These are phyloP conservation scores for Beauveria australis DNA, from an alignment of 2,329 filamentous ascomycete species.

Conservation along the genomic window DNA sequence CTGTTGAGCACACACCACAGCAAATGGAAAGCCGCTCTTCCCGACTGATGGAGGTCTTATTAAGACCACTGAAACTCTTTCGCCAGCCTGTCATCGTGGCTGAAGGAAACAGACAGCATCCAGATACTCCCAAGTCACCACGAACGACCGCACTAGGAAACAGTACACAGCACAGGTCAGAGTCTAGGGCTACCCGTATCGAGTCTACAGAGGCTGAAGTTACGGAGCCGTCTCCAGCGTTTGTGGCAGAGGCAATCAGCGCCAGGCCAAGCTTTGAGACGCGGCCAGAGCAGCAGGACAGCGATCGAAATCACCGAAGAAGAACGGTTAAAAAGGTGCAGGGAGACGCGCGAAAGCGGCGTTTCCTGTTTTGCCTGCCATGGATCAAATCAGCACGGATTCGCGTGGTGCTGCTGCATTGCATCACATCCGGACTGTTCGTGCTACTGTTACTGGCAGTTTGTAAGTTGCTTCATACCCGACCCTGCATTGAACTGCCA, in stretches of 20 bases:
- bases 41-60: background rate
- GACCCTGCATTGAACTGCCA: background rate
- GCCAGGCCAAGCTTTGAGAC: background rate
- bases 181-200: constrained; percentile 13
- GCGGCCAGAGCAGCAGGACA: background rate
- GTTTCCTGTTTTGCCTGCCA: constrained; percentile 47
- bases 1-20: background rate
- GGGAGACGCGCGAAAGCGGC: constrained; percentile 18
- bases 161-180: background rate
- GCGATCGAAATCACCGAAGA: background rate
- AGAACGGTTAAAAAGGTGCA: background rate
- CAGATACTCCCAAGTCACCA: constrained; percentile 10
- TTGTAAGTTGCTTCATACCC: constrained; percentile 45
- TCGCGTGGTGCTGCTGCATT: constrained; percentile 48
- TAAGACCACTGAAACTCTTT: background rate
- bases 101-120: constrained; percentile 20
- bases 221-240: background rate
- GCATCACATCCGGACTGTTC: constrained; percentile 58
- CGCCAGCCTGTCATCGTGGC: background rate
- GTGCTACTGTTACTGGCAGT: constrained; percentile 50
- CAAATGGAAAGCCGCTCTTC: background rate
- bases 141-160: too few relatives aligned
- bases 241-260: background rate
- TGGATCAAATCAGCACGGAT: constrained; percentile 46
- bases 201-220: background rate